These are phyloP conservation scores for Globisporangium okanoganense DNA, from an alignment of 352 stramenopile species.

Conservation along the genomic window DNA sequence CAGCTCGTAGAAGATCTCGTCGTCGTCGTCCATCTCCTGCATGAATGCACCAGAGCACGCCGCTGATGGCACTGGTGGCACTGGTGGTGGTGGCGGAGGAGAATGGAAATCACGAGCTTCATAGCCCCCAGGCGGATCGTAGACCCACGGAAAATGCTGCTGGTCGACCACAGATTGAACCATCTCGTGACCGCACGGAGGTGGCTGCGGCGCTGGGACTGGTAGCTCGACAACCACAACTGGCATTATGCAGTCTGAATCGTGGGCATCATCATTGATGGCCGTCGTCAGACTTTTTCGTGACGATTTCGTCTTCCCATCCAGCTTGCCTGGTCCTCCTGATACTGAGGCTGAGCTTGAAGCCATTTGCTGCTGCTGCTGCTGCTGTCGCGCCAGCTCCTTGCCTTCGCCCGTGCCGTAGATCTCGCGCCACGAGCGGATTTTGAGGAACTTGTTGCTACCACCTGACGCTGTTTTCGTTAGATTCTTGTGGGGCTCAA, in stretches of 20 bases:
- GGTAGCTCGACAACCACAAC: background rate
- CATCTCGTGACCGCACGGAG: no score
- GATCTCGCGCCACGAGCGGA: conserved; percentile 59
- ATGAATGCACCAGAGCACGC: conserved; percentile 42
- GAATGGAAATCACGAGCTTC: background rate
- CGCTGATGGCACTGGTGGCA: background rate
- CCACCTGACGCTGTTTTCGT: conserved; percentile 18
- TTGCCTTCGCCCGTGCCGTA: conserved; percentile 62
- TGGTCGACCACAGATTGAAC: background rate
- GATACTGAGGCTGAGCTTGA: conserved; percentile 7
- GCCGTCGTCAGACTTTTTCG: conserved; percentile 14
- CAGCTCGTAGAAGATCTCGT: conserved; percentile 20
- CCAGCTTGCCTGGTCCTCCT: conserved; percentile 19
- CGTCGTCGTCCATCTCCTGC: conserved; percentile 59
- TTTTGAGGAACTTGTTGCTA: conserved; percentile 48
- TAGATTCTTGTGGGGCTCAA: background rate
- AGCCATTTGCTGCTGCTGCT: conserved; percentile 14
- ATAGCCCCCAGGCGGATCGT: background rate
- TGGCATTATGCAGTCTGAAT: background rate
- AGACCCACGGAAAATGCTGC: background rate
- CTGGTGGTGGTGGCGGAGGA: conserved; percentile 12
- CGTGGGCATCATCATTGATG: background rate
- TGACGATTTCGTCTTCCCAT: conserved; percentile 11
- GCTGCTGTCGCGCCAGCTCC: conserved; percentile 31
- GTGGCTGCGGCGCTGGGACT: background rate